Evolutionary conservation across 129 eudicot species (phyloP), one percentile per base, ranked within the genome.

Genomic region (Lactuca saligna): DNA sequence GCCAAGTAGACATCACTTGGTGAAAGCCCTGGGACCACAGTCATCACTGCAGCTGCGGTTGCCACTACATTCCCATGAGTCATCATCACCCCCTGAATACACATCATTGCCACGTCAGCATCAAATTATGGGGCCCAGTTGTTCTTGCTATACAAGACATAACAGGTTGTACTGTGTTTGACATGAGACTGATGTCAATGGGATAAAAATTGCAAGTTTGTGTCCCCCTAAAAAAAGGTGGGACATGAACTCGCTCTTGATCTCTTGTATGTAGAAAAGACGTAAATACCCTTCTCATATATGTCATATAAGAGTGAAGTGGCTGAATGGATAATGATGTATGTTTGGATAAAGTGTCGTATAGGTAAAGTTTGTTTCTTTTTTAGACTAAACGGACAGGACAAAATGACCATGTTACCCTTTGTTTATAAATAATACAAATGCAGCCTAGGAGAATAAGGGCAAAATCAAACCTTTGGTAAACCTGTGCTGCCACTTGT

Each of bases 401-500:
- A 46, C 51, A 46, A 46, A 42, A 46, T 3, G 51, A 46, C 51
- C 51, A 12, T 11, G 12, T 46, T 46, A 46, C 51, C 51, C 51
- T 46, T 46, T 3, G 51, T 3, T 12, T 4, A 46, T 46, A 46
- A 1, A 42, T 6, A 42, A 8, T 42, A 9, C 13, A 42, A 42
- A 42, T 8, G 49, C 49, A 39, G 44, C 4, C 3, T 42, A 42
- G 49, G 13, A 65, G 38, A 17, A 37, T 46, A 12, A 73, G 41
- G 64, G 41, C 9, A n/a, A 34, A 13, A 63, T 63, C 86, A 63
- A 78, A 93, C 98, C 98, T 93, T 93, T 50, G 98, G 98, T 68
- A 93, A 72, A 79, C 98, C 97, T 11, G 98, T 93, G 78, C 98
- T 93, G 69, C 98, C 97, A 85, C 98, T 93, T 55, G 98, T 93